Evolutionary conservation across 1,284 basidiomycete species (phyloP), one percentile per base, ranked within the genome.

Genomic region (Boletus mariae): DNA sequence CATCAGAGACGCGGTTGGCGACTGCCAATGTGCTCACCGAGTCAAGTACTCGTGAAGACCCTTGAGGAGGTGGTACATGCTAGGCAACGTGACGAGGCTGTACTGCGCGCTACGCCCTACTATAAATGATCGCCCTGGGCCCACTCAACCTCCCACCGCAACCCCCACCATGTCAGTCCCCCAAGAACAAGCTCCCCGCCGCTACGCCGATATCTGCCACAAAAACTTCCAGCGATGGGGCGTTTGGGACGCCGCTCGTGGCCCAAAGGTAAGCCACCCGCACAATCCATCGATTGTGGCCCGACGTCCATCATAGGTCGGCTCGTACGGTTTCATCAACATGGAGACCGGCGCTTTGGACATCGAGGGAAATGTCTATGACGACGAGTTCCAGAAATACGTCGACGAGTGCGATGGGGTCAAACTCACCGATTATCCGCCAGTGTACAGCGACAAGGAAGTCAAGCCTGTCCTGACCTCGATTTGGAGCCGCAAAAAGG

Each of bases 21-120:
- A 42, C 6, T 2, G 20, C 31, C n/a, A 50, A 69, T 68, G 64
- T 41, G 77, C 77, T 61, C 75, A 94, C 78, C 90, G 84, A 17
- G 92, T 96, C 31, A 96, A 72, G 73, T 94, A 87, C 67, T 91
- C 85, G 71, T 95, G 88, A 12, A 96, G 76, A 32, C 94, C 94
- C 63, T 89, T 92, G 63, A 96, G 78, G 42, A 96, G 82, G 72
- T 95, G 92, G 72, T 94, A 96, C 93, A 95, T 91, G 55, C 56
- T 43, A 5, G 32, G 12, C 5, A 40, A 40, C 17, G 20, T 42
- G 40, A 40, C 40, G 4, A 42, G 40, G 40, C 28, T 44, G 28
- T 44, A 6, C 42, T 45, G 43, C 29, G 43, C 29, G 47, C 47
- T 49, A 42, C 47, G 47, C 47, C 47, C 7, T 32, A n/a, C 20